Evolutionary conservation across 306 rosid species (phyloP), one percentile per base, ranked within the genome.

Genomic region (Quercus wislizeni): DNA sequence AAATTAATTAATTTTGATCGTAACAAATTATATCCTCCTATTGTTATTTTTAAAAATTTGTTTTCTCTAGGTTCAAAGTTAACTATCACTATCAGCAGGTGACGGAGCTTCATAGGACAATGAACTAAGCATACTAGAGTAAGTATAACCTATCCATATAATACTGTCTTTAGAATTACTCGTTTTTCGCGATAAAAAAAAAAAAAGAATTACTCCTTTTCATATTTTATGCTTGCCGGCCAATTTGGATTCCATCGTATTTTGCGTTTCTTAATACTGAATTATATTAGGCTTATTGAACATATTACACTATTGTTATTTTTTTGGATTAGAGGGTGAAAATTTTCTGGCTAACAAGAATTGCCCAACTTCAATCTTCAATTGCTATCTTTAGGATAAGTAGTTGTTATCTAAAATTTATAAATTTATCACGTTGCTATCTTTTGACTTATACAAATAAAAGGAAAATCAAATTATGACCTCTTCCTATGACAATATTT

Each of bases 141-240:
- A 15, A 30, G 14, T 81, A 8, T 74, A 74, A 54, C 77, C 59
- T 58, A 77, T 85, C 73, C 28, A 3, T 61, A 41, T 61, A 62
- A 30, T 54, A 62, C 18, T 54, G 6, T 18, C 13, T 71, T 81
- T 71, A 76, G 81, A 70, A 64, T 75, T 74, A 63, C 55, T 70
- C 69, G 15, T 56, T 71, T 23, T 23, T 23, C 1, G 23, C 23
- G 23, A 23, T 23, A 23, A 23, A 23, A 23, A 23, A 23, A 23
- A 23, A 23, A 23, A 23, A 23, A 76, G 81, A 70, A 64, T 75
- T 74, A 63, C 55, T 70, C 69, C 11, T 56, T 71, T 72, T 20
- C 68, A 81, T 74, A 79, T 13, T 51, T 23, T 57, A 79, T 35
- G 38, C 54, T 7, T 85, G 74, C 83, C 83, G 78, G 85, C 88